These are phyloP conservation scores for Candida sp. DNA, from an alignment of 1,139 yeast species.

Conservation along the genomic window DNA sequence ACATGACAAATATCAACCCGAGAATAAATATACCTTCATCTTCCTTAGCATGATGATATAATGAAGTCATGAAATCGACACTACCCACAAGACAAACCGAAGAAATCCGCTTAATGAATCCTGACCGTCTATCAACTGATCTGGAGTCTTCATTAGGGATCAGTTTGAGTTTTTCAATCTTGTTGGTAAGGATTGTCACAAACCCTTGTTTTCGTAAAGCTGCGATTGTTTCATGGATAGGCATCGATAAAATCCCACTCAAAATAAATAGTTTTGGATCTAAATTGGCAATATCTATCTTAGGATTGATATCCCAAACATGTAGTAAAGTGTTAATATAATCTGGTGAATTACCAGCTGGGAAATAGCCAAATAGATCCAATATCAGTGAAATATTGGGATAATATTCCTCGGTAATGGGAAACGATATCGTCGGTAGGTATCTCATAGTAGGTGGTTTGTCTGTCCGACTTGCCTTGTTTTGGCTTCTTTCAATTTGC, in stretches of 20 bases:
- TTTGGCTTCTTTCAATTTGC: too few relatives aligned
- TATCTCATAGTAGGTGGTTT: too few relatives aligned
- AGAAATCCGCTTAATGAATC: neutral
- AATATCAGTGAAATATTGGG: neutral
- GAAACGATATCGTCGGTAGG: neutral
- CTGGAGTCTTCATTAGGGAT: neutral
- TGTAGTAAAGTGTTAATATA: neutral
- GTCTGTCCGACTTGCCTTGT: neutral
- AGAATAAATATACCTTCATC: slow-evolving; percentile 8
- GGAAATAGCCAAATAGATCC: neutral
- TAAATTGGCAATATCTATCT: neutral
- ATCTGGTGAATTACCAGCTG: neutral
- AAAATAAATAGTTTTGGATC: slow-evolving; percentile 4
- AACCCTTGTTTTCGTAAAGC: neutral
- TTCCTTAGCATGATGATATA: slow-evolving; percentile 9
- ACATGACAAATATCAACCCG: slow-evolving; percentile 1
- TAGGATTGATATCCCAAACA: neutral
- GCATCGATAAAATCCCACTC: slow-evolving; percentile 6
- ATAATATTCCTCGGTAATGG: neutral
- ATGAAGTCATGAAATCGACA: neutral
- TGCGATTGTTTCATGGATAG: slow-evolving; percentile 1
- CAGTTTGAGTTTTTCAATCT: neutral
- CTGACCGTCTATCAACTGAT: neutral
- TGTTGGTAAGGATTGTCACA: slow-evolving; percentile 1
- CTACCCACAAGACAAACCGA: neutral